Evolutionary conservation across 257 asterid species (phyloP).

Genomic region (Orobanche coerulescens): DNA sequence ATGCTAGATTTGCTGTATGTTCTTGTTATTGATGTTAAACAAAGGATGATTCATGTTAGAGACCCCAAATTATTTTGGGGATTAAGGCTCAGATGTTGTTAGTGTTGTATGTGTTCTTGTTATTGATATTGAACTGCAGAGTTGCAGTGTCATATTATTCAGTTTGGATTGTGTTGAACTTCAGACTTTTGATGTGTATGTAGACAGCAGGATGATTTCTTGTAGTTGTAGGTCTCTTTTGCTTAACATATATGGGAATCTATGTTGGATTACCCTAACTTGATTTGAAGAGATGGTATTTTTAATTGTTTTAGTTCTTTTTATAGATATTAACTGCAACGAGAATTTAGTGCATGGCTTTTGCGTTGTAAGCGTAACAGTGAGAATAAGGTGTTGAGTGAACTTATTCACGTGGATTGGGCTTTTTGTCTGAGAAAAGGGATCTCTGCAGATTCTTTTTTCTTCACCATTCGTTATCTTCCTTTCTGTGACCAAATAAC

Average conservation of each 20-base stretch:
- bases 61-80: too few species aligned
- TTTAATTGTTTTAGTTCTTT: not conserved
- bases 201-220: not conserved
- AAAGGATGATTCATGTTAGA: too few species aligned
- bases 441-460: not conserved
- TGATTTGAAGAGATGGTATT: not conserved
- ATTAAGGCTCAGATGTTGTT: too few species aligned
- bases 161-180: not conserved
- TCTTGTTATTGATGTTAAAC: conserved; percentile 6
- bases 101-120: too few species aligned
- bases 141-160: not conserved
- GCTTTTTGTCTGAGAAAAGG: not conserved
- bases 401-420: not conserved
- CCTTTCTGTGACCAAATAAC: conserved; percentile 16
- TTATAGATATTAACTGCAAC: not conserved
- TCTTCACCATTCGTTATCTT: conserved; percentile 13
- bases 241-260: not conserved
- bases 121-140: not conserved
- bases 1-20: not conserved
- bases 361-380: not conserved
- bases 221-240: not conserved
- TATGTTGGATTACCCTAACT: not conserved
- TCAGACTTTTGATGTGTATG: not conserved
- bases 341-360: not conserved
- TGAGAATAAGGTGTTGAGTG: not conserved